A percentile compares a stretch with the other conserved stretches of the same genome.
Conservation (phyloP, 306 rosid genomes). For the apple (Malus domestica) region DNA sequence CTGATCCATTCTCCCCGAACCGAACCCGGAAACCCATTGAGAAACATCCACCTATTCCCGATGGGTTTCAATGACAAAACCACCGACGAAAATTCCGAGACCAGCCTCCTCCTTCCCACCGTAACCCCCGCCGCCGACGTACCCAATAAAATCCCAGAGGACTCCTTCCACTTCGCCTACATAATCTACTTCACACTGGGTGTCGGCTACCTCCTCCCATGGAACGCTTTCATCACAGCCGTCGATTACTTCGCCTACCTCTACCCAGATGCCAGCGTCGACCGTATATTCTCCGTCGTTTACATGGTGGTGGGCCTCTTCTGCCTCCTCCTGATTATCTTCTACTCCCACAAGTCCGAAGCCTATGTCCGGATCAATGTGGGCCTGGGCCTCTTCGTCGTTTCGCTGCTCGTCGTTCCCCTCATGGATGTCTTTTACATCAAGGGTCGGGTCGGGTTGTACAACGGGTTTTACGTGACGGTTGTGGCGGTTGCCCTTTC, state of each 20-base stretch:
- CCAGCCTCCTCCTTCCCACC: slow-evolving; percentile 24
- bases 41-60: neutral
- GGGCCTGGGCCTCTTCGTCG: slow-evolving; percentile 52
- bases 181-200: slow-evolving; percentile 68
- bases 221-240: slow-evolving; percentile 94
- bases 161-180: slow-evolving; percentile 54
- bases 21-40: slow-evolving; percentile 7
- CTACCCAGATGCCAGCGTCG: slow-evolving; percentile 75
- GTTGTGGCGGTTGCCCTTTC: slow-evolving; percentile 45
- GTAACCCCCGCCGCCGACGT: neutral
- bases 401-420: slow-evolving; percentile 56
- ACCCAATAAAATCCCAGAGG: slow-evolving; percentile 37
- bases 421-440: slow-evolving; percentile 42
- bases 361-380: slow-evolving; percentile 53
- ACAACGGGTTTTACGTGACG: slow-evolving; percentile 55
- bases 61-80: slow-evolving; percentile 14
- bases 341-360: slow-evolving; percentile 54
- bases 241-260: slow-evolving; percentile 78
- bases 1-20: neutral
- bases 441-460: slow-evolving; percentile 70
- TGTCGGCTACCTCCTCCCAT: slow-evolving; percentile 75
- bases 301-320: slow-evolving; percentile 52
- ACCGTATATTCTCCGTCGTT: slow-evolving; percentile 69
- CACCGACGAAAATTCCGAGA: slow-evolving; percentile 15
- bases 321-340: slow-evolving; percentile 45